These are phyloP conservation scores for Thielaviopsis euricoi DNA, from an alignment of 2,329 filamentous ascomycete species.

Conservation along the genomic window DNA sequence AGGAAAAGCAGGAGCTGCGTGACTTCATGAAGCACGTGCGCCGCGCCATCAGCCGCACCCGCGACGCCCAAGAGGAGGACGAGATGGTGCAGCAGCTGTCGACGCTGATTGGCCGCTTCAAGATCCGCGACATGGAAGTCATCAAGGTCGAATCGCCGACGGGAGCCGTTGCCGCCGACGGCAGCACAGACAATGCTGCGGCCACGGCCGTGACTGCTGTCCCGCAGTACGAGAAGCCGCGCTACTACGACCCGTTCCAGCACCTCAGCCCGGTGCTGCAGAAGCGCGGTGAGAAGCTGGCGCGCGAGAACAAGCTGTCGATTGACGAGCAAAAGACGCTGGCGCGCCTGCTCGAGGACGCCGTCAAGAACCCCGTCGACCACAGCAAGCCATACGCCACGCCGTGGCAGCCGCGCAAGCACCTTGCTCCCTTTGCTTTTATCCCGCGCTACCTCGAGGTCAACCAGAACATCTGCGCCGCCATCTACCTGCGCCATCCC, in stretches of 20 bases:
- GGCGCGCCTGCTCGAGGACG: constrained; percentile 38
- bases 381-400: constrained; percentile 69
- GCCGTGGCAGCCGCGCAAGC: constrained; percentile 75
- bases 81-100: constrained; percentile 39
- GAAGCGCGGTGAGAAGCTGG: constrained; percentile 19
- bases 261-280: constrained; percentile 11
- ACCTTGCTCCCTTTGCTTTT: constrained; percentile 85
- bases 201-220: neutral
- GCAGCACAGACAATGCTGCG: constrained; percentile 1
- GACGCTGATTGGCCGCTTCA: constrained; percentile 30
- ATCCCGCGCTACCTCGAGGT: constrained; percentile 93
- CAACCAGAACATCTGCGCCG: constrained; percentile 91
- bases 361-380: constrained; percentile 64
- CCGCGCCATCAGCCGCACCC: constrained; percentile 33
- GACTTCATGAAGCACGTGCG: constrained; percentile 51
- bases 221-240: constrained; percentile 10
- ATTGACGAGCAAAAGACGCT: constrained; percentile 37
- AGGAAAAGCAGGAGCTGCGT: constrained; percentile 61
- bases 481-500: constrained; percentile 86
- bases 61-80: constrained; percentile 23
- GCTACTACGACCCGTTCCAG: constrained; percentile 10
- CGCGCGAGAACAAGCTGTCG: constrained; percentile 21
- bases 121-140: constrained; percentile 18
- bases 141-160: constrained; percentile 6
- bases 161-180: neutral